Conservation (phyloP, 2,329 filamentous ascomycete species). For the Hypoxylon sp. region DNA sequence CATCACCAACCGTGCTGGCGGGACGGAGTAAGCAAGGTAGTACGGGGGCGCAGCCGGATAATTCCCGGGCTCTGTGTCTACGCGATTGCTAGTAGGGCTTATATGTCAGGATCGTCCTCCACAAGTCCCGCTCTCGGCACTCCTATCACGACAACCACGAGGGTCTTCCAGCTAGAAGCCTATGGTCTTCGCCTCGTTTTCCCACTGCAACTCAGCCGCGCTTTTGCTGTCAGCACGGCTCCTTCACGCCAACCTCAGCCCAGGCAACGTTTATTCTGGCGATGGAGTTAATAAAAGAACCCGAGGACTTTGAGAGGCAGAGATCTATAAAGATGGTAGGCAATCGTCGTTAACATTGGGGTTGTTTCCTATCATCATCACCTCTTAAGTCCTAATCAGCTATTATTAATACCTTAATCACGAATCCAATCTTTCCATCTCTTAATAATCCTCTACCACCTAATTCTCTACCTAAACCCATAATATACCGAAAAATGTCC, state of each 20-base stretch:
- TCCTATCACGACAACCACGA: constrained; percentile 1
- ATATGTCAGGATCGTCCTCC: constrained; percentile 7
- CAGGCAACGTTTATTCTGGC: not conserved
- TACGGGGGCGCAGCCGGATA: constrained; percentile 22
- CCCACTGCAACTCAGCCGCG: constrained; percentile 25
- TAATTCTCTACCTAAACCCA: not conserved
- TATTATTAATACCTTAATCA: not conserved
- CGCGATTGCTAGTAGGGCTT: constrained; percentile 7
- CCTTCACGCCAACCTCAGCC: constrained; percentile 21
- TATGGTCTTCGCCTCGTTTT: constrained; percentile 4
- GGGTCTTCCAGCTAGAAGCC: constrained; percentile 1
- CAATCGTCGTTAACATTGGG: not conserved
- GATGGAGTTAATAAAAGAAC: constrained; percentile 7
- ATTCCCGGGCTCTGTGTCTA: not conserved
- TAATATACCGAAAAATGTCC: constrained; percentile 26
- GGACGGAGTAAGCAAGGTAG: constrained; percentile 6
- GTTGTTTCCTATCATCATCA: constrained; percentile 21
- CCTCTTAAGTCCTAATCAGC: not conserved
- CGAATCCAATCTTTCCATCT: not conserved
- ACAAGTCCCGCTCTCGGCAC: not conserved
- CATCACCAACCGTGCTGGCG: constrained; percentile 26
- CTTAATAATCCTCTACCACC: too few relatives aligned
- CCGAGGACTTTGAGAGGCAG: not conserved
- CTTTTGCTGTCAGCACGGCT: constrained; percentile 23
- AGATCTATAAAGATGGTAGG: constrained; percentile 17